phyloP scores from a whole-genome alignment of 805 yeast genomes.

The Spathaspora girioi region DNA sequence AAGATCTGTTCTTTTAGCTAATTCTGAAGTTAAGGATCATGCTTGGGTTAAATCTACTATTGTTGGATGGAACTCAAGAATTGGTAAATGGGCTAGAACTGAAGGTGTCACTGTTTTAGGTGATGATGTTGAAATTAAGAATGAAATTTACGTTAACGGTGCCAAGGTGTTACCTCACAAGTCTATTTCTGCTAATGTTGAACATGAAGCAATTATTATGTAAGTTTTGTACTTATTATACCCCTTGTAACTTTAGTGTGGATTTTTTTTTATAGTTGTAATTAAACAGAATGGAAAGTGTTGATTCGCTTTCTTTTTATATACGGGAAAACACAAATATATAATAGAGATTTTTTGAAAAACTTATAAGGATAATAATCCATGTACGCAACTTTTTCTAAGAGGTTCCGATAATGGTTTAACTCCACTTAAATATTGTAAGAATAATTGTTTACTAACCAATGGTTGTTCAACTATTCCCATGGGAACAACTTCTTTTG shows the following conservation, averaged over 20 bases:
- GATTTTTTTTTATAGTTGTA: neutral
- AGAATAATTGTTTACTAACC: slow-evolving; percentile 62
- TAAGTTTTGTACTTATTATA: slow-evolving; percentile 37
- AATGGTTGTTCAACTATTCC: slow-evolving; percentile 64
- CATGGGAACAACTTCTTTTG: slow-evolving; percentile 26
- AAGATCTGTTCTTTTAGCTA: slow-evolving; percentile 87
- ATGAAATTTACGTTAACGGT: slow-evolving; percentile 98
- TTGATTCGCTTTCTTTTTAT: slow-evolving; percentile 2
- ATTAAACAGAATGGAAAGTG: neutral
- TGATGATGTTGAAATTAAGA: slow-evolving; percentile 98
- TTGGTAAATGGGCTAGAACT: slow-evolving; percentile 98
- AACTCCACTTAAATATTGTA: slow-evolving; percentile 71
- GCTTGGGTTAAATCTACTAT: slow-evolving; percentile 97
- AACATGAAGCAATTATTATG: slow-evolving; percentile 98
- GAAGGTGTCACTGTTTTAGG: slow-evolving; percentile 98
- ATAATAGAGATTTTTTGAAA: neutral
- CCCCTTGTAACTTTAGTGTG: slow-evolving; percentile 1
- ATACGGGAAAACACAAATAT: neutral
- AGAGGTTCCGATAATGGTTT: slow-evolving; percentile 62
- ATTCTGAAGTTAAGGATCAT: slow-evolving; percentile 92
- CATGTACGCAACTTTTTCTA: slow-evolving; percentile 40
- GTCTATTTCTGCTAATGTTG: slow-evolving; percentile 92
- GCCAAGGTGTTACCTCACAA: slow-evolving; percentile 99
- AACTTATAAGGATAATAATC: slow-evolving; percentile 3
- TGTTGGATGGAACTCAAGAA: slow-evolving; percentile 98